These are phyloP conservation scores for Pulveroboletus sp. DNA, from an alignment of 768 basidiomycete genomes.

Conservation along the genomic window DNA sequence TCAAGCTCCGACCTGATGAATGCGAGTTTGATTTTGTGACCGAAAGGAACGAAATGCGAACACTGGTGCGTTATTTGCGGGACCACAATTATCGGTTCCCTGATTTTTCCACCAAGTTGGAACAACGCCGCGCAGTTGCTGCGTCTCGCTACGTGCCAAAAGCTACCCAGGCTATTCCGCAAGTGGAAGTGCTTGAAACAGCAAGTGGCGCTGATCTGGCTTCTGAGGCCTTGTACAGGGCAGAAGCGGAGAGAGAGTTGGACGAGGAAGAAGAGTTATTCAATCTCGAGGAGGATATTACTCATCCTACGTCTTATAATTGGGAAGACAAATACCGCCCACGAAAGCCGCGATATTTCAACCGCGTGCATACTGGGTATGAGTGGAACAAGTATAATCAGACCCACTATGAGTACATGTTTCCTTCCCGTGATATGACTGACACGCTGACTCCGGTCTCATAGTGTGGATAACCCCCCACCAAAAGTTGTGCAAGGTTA, in stretches of 20 bases:
- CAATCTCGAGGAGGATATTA: slow-evolving; percentile 87
- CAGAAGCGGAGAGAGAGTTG: slow-evolving; percentile 86
- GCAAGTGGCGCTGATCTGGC: slow-evolving; percentile 70
- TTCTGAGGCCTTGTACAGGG: slow-evolving; percentile 86
- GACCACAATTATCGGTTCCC: not conserved
- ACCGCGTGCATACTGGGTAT: slow-evolving; percentile 97
- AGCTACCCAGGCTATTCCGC: slow-evolving; percentile 53
- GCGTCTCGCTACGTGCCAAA: slow-evolving; percentile 88
- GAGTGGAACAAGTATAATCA: slow-evolving; percentile 99
- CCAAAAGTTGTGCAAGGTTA: slow-evolving; percentile 99
- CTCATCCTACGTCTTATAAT: slow-evolving; percentile 80
- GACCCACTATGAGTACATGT: slow-evolving; percentile 89
- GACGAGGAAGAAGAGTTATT: slow-evolving; percentile 97
- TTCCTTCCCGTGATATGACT: not conserved
- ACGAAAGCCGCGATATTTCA: slow-evolving; percentile 96
- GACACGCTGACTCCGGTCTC: slow-evolving; percentile 11
- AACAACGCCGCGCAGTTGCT: slow-evolving; percentile 75
- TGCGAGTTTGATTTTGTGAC: slow-evolving; percentile 74
- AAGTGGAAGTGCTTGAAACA: slow-evolving; percentile 51
- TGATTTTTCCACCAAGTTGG: slow-evolving; percentile 40
- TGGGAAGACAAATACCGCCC: slow-evolving; percentile 99
- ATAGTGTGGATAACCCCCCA: slow-evolving; percentile 94
- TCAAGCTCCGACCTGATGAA: slow-evolving; percentile 68
- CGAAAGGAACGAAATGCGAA: slow-evolving; percentile 56
- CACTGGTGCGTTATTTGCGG: slow-evolving; percentile 47